Evolutionary conservation across 441 rosid species (phyloP).

Genomic region (Arabidopsis hybrid): DNA sequence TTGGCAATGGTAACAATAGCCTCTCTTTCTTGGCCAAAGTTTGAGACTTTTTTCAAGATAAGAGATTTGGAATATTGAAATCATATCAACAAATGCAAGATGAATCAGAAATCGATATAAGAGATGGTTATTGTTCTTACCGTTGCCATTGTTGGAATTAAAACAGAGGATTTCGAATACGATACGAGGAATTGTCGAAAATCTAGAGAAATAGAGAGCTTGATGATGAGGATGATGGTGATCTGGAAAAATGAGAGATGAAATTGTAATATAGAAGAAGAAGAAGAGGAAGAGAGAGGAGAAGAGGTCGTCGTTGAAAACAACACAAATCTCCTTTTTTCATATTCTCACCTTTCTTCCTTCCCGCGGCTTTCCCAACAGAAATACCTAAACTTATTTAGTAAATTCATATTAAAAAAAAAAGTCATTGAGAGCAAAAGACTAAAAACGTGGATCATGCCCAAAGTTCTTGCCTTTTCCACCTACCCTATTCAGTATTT

Average conservation of each 20-base stretch:
- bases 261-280: conserved; percentile 37
- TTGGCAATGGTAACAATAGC: not conserved
- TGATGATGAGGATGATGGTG: conserved; percentile 1
- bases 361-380: conserved; percentile 44
- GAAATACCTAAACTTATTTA: conserved; percentile 34
- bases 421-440: not conserved
- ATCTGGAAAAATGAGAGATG: conserved; percentile 22
- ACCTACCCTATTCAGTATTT: conserved; percentile 2
- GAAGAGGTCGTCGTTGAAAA: conserved; percentile 39
- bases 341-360: conserved; percentile 33
- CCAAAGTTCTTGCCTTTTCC: conserved; percentile 11
- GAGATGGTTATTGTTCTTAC: conserved; percentile 19
- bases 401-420: not conserved
- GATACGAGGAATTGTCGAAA: conserved; percentile 8
- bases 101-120: not conserved
- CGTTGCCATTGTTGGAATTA: conserved; percentile 37
- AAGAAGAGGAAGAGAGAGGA: conserved; percentile 29
- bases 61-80: not conserved
- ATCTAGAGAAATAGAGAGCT: not conserved
- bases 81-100: not conserved
- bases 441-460: conserved; percentile 17
- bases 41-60: conserved; percentile 3
- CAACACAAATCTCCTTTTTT: conserved; percentile 28
- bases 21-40: not conserved
- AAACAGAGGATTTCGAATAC: conserved; percentile 32